These are phyloP conservation scores for Grammothele lineata DNA, from an alignment of 768 basidiomycete species.

Conservation along the genomic window DNA sequence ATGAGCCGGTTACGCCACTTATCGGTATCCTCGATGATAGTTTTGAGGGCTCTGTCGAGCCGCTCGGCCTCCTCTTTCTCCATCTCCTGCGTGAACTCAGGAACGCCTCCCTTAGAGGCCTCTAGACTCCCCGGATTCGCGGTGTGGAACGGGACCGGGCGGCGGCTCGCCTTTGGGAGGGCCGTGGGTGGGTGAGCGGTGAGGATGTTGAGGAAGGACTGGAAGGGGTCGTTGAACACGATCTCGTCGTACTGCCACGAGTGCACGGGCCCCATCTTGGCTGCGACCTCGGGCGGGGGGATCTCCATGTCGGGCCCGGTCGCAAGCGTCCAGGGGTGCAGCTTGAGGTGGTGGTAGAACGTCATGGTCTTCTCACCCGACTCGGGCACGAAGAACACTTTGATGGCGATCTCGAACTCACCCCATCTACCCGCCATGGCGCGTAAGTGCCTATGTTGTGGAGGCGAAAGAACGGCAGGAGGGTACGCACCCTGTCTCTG, in stretches of 20 bases:
- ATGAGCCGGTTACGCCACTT: slow-evolving; percentile 61
- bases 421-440: slow-evolving; percentile 68
- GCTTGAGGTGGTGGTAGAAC: slow-evolving; percentile 90
- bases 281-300: slow-evolving; percentile 61
- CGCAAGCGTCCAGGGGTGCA: slow-evolving; percentile 79
- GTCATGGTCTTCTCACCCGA: slow-evolving; percentile 87
- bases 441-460: not conserved
- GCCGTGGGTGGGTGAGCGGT: slow-evolving; percentile 81
- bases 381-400: slow-evolving; percentile 85
- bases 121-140: slow-evolving; percentile 52
- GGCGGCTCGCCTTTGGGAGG: slow-evolving; percentile 58
- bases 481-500: slow-evolving; percentile 82
- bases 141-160: slow-evolving; percentile 68
- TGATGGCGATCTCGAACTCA: slow-evolving; percentile 94
- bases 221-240: slow-evolving; percentile 91
- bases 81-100: slow-evolving; percentile 84
- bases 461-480: not conserved
- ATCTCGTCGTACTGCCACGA: slow-evolving; percentile 99
- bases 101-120: slow-evolving; percentile 59
- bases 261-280: slow-evolving; percentile 76
- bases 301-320: slow-evolving; percentile 67
- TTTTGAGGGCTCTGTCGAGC: slow-evolving; percentile 71
- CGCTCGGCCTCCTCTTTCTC: slow-evolving; percentile 82
- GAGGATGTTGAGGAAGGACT: slow-evolving; percentile 78
- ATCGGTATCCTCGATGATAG: slow-evolving; percentile 71